These are phyloP conservation scores for Solanum ahanhuiri DNA, from an alignment of 257 asterid genomes.

Conservation along the genomic window DNA sequence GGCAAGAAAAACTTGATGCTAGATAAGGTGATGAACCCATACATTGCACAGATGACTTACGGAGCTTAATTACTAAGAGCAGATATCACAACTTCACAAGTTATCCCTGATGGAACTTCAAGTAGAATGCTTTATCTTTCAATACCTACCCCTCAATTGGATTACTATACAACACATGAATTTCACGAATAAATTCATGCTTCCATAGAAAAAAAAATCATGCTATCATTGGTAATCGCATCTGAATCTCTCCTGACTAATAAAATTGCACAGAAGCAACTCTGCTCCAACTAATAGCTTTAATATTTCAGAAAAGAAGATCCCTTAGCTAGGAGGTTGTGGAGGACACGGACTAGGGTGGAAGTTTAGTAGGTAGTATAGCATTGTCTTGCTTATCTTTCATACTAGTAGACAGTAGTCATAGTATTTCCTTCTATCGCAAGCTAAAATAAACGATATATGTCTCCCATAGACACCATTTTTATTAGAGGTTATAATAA, in stretches of 20 bases:
- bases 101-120: neutral
- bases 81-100: neutral
- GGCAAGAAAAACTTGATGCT: neutral
- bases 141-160: neutral
- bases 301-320: neutral
- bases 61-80: neutral
- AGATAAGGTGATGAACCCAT: neutral
- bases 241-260: neutral
- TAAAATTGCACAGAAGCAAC: neutral
- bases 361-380: neutral
- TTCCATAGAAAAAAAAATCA: neutral
- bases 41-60: neutral
- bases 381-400: neutral
- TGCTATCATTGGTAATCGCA: neutral
- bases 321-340: neutral
- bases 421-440: neutral
- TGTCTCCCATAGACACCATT: neutral
- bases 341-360: neutral
- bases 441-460: neutral
- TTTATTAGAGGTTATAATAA: neutral
- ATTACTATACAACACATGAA: neutral
- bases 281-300: neutral
- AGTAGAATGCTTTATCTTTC: neutral
- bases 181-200: neutral
- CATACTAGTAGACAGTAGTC: neutral